Conservation (phyloP, 1,284 basidiomycete species). For the Hymenochaete sp. region DNA sequence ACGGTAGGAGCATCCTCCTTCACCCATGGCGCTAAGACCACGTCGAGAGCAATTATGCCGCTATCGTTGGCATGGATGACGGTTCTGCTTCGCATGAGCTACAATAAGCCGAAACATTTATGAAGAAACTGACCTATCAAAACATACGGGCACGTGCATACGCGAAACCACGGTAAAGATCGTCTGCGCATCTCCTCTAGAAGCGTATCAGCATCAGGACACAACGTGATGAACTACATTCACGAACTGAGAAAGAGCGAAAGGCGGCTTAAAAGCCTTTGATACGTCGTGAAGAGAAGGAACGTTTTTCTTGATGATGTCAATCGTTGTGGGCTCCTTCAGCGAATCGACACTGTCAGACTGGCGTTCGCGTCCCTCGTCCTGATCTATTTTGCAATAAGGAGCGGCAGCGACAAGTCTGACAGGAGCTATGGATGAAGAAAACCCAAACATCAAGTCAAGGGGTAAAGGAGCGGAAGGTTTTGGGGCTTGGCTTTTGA, state of each 20-base stretch:
- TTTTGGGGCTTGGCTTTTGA: too few species aligned
- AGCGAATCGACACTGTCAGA: not conserved
- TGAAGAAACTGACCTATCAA: conserved; percentile 2
- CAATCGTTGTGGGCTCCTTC: not conserved
- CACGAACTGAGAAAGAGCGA: conserved; percentile 1
- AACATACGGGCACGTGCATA: not conserved
- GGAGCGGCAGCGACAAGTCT: not conserved
- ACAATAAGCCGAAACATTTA: not conserved
- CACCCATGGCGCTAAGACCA: conserved; percentile 1
- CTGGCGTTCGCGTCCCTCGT: not conserved
- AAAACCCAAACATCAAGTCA: conserved; percentile 3
- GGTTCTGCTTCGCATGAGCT: not conserved
- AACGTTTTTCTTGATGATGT: conserved; percentile 3
- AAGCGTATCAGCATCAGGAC: not conserved
- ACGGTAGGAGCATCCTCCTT: not conserved
- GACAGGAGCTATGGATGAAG: not conserved
- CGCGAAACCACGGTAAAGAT: not conserved
- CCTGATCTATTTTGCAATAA: not conserved
- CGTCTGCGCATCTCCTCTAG: conserved; percentile 7
- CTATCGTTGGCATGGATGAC: conserved; percentile 1
- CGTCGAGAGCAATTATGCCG: conserved; percentile 6
- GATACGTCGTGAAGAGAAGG: conserved; percentile 2
- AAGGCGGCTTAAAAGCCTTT: conserved; percentile 1
- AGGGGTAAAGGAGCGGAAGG: not conserved
- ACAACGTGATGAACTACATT: not conserved